These are phyloP conservation scores for Geosiphon pyriformis DNA, from an alignment of 192 early-diverging fungal genomes.

Conservation along the genomic window DNA sequence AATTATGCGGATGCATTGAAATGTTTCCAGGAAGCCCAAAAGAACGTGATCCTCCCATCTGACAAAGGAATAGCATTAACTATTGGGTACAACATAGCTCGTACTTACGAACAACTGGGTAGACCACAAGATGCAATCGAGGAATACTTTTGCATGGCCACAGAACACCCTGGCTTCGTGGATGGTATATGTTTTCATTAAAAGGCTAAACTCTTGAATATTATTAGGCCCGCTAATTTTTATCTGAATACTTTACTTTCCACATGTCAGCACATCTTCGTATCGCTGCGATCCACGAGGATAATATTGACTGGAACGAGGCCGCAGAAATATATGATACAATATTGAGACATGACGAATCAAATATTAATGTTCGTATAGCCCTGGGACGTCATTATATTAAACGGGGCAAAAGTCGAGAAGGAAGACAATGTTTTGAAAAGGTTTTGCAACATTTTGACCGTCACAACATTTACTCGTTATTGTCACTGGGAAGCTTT, in stretches of 20 bases:
- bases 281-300: slow-evolving; percentile 20
- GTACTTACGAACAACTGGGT: slow-evolving; percentile 53
- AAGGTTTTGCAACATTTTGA: slow-evolving; percentile 59
- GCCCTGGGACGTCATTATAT: slow-evolving; percentile 71
- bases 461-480: slow-evolving; percentile 52
- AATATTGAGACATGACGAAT: slow-evolving; percentile 57
- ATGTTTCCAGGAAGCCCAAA: slow-evolving; percentile 10
- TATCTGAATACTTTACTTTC: no score
- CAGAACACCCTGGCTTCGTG: neutral
- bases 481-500: slow-evolving; percentile 67
- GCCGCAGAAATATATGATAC: slow-evolving; percentile 64
- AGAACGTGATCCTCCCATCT: slow-evolving; percentile 32
- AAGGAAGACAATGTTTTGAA: slow-evolving; percentile 57
- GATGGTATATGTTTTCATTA: neutral
- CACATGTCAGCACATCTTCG: neutral
- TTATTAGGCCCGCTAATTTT: neutral
- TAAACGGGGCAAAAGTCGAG: slow-evolving; percentile 40
- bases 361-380: slow-evolving; percentile 75
- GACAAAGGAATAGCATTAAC: slow-evolving; percentile 42
- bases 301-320: slow-evolving; percentile 25
- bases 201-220: neutral
- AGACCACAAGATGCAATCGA: neutral
- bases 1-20: slow-evolving; percentile 46
- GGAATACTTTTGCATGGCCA: neutral
- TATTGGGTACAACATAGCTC: slow-evolving; percentile 71